Evolutionary conservation across 225 moss, liverwort and hornwort species (phyloP), one percentile per base, ranked within the genome.

Genomic region (Ulota crispa): DNA sequence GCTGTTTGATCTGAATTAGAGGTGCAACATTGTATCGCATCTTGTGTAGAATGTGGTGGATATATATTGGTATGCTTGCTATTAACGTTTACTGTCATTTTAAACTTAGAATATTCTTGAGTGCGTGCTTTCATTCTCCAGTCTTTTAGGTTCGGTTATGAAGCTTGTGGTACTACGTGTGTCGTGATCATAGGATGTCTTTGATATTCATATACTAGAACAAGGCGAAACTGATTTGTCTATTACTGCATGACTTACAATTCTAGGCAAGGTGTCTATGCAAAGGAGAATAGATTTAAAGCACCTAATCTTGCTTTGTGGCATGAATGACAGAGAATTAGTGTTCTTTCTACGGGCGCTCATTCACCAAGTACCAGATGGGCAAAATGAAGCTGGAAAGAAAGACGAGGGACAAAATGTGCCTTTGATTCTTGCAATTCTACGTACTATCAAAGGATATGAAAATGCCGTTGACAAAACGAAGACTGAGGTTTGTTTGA

Each of bases 371-470:
- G 99, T 94, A 79, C 85, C 88, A 67, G 95, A 66, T 50, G 79
- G 71, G 24, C 79, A 71, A 53, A 50, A 47, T 23, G 87, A 94
- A 45, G 26, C 83, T 75, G 96, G 91, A 54, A 95, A 92, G 86
- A 95, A 89, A 84, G 92, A 95, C 72, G 90, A 93, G 63, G 90
- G 89, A 65, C 96, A 93, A 73, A 96, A 88, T 72, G 61, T 96
- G 63, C 92, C 99, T 71, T 88, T 94, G 16, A 91, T 99, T 78
- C 84, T 99, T 5, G 99, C 99, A 30, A 94, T 96, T 70, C 87
- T 99, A 18, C 94, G 96, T 13, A 89, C 88, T 55, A 91, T 99
- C 62, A 99, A 99, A 84, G 92, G 85, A 81, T 92, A 92, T 69
- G 94, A 96, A 85, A 91, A 96, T 85, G 86, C 91, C 14, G 83